phyloP scores from a whole-genome alignment of 2,329 filamentous ascomycete species.

The Claviceps pazoutovae region DNA sequence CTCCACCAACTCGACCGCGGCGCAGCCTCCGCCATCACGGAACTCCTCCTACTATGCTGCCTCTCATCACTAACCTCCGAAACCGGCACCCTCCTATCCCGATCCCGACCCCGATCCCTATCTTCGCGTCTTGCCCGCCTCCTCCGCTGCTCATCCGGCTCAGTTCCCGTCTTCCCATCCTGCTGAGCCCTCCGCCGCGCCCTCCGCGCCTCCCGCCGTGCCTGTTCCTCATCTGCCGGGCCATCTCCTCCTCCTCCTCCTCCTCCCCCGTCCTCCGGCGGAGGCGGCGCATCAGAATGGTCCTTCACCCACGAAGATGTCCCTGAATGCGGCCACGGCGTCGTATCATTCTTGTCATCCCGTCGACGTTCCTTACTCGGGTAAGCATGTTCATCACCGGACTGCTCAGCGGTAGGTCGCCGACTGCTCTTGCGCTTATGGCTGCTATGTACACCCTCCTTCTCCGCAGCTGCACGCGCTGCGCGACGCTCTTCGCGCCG shows the following conservation, averaged over 20 bases:
- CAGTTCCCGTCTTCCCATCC: conserved; percentile 27
- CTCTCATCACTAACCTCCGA: conserved; percentile 33
- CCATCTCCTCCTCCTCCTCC: conserved; percentile 7
- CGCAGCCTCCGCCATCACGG: conserved; percentile 29
- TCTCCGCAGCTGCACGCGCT: conserved; percentile 24
- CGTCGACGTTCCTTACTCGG: conserved; percentile 23
- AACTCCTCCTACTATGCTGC: conserved; percentile 25
- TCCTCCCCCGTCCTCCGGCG: conserved; percentile 26
- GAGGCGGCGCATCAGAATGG: conserved; percentile 46
- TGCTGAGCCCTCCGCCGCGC: conserved; percentile 30
- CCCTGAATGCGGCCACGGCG: conserved; percentile 47
- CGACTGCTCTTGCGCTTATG: conserved; percentile 23
- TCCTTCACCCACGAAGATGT: conserved; percentile 55
- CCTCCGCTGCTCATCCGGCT: conserved; percentile 29
- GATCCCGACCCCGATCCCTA: conserved; percentile 22
- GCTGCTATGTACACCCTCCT: conserved; percentile 22
- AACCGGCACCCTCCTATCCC: conserved; percentile 15
- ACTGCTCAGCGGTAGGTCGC: conserved; percentile 24
- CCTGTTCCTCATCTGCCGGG: conserved; percentile 31
- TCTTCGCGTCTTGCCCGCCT: conserved; percentile 31
- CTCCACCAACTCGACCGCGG: conserved; percentile 47
- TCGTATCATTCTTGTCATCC: conserved; percentile 23
- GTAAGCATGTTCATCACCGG: conserved; percentile 32
- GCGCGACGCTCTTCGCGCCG: conserved; percentile 39
- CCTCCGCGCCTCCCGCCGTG: conserved; percentile 33